Percentiles rank a stretch among this genome's conserved stretches.
phyloP scores from a whole-genome alignment of 2,329 filamentous ascomycete genomes.

The Alternaria consortialis region DNA sequence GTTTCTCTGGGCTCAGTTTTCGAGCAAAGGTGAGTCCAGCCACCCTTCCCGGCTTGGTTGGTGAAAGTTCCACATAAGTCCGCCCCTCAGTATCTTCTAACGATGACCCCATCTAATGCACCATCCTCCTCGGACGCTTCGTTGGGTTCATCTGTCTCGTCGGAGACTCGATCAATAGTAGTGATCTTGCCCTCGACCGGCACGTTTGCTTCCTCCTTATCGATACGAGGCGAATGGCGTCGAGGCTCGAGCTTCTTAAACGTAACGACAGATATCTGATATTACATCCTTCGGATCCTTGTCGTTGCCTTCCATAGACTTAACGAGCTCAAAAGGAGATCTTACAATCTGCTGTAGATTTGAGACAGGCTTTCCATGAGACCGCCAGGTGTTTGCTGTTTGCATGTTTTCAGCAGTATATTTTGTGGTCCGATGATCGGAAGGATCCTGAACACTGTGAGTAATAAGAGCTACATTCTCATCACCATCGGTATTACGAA shows the following conservation, averaged over 20 bases:
- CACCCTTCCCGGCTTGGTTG: neutral
- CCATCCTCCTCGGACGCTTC: neutral
- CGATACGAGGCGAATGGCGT: no score
- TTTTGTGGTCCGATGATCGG: neutral
- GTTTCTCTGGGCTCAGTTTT: no score
- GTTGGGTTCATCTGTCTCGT: neutral
- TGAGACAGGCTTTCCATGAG: neutral
- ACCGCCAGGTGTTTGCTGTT: neutral
- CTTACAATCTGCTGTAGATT: neutral
- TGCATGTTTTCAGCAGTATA: neutral
- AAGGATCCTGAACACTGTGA: neutral
- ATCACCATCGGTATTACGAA: neutral
- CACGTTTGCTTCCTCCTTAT: no score
- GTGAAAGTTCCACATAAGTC: neutral
- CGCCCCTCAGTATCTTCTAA: neutral
- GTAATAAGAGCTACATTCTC: neutral
- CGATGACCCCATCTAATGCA: neutral
- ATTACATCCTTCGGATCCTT: neutral
- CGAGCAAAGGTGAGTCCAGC: no score
- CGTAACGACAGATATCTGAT: neutral
- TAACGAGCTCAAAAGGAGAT: neutral
- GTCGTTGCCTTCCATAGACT: neutral
- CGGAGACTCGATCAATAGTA: neutral
- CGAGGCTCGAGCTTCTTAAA: neutral
- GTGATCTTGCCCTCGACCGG: no score